Conservation (phyloP, 768 basidiomycete genomes). For the Mycena olivaceomarginata region DNA sequence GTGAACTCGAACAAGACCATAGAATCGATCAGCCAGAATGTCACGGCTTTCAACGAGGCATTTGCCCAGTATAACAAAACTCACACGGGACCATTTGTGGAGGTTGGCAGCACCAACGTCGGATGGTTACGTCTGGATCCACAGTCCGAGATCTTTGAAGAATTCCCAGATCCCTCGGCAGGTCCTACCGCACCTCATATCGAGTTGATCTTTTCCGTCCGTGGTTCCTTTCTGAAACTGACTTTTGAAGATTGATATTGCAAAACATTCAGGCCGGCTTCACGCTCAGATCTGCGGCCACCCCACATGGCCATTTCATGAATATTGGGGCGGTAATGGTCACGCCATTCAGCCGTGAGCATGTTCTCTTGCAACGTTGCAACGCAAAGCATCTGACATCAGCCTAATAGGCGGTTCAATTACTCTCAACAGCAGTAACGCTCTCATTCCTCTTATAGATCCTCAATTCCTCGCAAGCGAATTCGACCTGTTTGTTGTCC, state of each 20-base stretch:
- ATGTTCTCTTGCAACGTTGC: background rate
- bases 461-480: conserved; percentile 2
- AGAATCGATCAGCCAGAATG: background rate
- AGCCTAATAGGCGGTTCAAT: background rate
- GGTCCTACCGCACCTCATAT: conserved; percentile 1
- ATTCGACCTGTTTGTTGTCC: conserved; percentile 2
- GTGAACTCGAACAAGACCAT: background rate
- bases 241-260: background rate
- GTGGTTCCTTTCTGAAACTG: background rate
- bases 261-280: background rate
- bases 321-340: background rate
- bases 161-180: conserved; percentile 11
- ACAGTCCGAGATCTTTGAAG: background rate
- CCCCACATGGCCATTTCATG: conserved; percentile 9
- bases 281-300: background rate
- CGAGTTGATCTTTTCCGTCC: background rate
- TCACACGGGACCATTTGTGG: conserved; percentile 3
- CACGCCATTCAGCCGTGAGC: conserved; percentile 8
- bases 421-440: conserved; percentile 17
- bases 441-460: conserved; percentile 3
- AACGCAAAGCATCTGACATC: background rate
- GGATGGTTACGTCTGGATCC: conserved; percentile 4
- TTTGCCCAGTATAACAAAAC: background rate
- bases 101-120: background rate
- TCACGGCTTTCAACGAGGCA: conserved; percentile 1